Conservation (phyloP, 106 monocot genomes). For the Dendrobium huoshanense region DNA sequence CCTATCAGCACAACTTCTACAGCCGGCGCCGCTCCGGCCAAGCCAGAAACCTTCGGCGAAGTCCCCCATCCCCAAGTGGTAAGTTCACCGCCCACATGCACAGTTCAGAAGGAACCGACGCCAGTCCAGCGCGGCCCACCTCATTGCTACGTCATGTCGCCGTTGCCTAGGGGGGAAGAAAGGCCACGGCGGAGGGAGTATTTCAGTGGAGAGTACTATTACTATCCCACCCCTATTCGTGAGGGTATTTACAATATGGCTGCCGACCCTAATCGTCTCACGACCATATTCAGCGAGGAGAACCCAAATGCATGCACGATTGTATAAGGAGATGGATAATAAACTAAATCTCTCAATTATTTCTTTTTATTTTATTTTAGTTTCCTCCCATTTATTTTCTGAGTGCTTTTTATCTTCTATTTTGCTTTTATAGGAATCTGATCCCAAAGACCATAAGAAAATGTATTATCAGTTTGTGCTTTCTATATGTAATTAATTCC, state of each 20-base stretch:
- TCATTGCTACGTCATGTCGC: conserved; percentile 44
- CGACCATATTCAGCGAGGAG: conserved; percentile 77
- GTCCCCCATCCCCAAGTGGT: background rate
- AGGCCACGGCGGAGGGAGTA: conserved; percentile 27
- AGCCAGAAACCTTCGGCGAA: background rate
- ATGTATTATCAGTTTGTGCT: no score
- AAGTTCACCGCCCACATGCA: background rate
- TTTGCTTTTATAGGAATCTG: no score
- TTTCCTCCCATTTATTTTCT: no score
- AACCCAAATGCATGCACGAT: conserved; percentile 77
- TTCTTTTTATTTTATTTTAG: no score
- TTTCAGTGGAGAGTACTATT: conserved; percentile 43
- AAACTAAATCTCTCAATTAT: no score
- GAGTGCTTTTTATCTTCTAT: no score
- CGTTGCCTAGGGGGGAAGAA: conserved; percentile 35
- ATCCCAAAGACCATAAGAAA: no score
- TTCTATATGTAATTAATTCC: no score
- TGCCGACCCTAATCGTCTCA: conserved; percentile 49
- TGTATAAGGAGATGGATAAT: conserved; percentile 16
- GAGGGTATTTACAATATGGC: conserved; percentile 57
- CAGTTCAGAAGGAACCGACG: background rate
- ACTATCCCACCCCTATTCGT: conserved; percentile 62
- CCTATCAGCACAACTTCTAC: background rate
- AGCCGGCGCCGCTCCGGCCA: background rate
- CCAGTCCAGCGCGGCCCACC: conserved; percentile 4